Evolutionary conservation across 2,329 filamentous ascomycete genomes (phyloP).

Genomic region (Nothophoma quercina): DNA sequence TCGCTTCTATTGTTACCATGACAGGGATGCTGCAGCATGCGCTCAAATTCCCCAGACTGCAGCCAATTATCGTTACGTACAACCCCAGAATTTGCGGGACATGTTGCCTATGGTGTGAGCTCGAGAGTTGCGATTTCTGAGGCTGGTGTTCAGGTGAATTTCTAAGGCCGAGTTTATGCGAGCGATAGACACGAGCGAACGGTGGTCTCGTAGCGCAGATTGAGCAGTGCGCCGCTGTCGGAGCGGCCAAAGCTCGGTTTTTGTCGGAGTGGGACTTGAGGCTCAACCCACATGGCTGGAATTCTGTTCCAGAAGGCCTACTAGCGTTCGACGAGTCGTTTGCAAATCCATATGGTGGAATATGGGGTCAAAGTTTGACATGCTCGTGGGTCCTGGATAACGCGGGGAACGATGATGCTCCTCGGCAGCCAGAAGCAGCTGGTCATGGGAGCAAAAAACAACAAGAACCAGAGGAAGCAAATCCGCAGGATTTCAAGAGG

Average conservation of each 20-base stretch:
- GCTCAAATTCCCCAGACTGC: constrained; percentile 12
- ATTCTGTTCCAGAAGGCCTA: constrained; percentile 9
- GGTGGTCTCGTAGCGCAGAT: not conserved
- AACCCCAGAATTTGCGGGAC: constrained; percentile 14
- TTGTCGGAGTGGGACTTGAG: constrained; percentile 7
- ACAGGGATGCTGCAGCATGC: constrained; percentile 5
- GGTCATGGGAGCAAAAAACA: not conserved
- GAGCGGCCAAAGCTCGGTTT: constrained; percentile 5
- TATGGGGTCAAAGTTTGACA: constrained; percentile 4
- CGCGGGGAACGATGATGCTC: constrained; percentile 8
- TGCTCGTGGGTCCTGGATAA: constrained; percentile 12
- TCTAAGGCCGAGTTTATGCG: constrained; percentile 16
- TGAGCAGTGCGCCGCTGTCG: not conserved
- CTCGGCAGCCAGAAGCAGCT: not conserved
- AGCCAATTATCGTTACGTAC: constrained; percentile 36
- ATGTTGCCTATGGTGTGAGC: constrained; percentile 1
- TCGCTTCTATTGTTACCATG: constrained; percentile 5
- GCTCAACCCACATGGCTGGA: constrained; percentile 16
- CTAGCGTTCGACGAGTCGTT: constrained; percentile 4
- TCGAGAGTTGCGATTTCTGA: not conserved
- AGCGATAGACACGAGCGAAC: not conserved
- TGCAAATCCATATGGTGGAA: not conserved
- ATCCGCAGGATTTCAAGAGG: not conserved
- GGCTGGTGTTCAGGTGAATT: not conserved
- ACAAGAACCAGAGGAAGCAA: not conserved